Base-by-base conservation (phyloP, 805 yeast species). In the Wickerhamomyces bovis region DNA sequence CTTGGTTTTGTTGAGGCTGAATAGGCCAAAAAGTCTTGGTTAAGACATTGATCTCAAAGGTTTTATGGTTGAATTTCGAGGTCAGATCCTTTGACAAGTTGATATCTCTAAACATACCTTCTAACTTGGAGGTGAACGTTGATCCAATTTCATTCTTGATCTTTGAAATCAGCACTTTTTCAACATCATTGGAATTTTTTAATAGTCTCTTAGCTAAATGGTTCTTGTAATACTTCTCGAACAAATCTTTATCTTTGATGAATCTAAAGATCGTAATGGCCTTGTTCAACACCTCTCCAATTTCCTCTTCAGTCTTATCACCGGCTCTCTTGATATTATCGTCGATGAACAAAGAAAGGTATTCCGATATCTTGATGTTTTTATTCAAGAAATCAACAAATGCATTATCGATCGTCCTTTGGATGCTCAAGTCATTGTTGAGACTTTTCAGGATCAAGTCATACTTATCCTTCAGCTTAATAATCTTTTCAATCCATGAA, bases 81-180 rank as follows among this genome's bases (percentile, higher is more conserved):
- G 75, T 67, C 25, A 72, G 56, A 23, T 77, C 84, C 40, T 66
- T 68, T 0, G 89, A 83, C 1, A 73, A 53, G 49, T 77, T 77
- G 41, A 89, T 80, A 59, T 90, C 97, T 57, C 83, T 77, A 53
- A 88, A 80, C 97, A 90, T 90, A 39, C 87, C 89, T 58, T 88
- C 89, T 28, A 90, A 71, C 54, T 85, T 85, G 3, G 86, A 77
- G 0, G 96, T 81, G 45, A 87, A 85, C 0, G 89, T 76, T 3
- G 85, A 74, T 0, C 97, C 96, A 57, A 85, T 75, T 59, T 87
- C 96, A 53, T 79, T 82, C 53, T 83, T 79, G 35, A 89, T 67
- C 55, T 78, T 80, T 2, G 81, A 71, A 19, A 89, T 80, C 61
- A 89, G 71, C 23, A 71, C 67, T 58, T 81, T 81, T 62, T 89